Conservation (phyloP, 2,329 filamentous ascomycete species). For the Lecanicillium sp. region DNA sequence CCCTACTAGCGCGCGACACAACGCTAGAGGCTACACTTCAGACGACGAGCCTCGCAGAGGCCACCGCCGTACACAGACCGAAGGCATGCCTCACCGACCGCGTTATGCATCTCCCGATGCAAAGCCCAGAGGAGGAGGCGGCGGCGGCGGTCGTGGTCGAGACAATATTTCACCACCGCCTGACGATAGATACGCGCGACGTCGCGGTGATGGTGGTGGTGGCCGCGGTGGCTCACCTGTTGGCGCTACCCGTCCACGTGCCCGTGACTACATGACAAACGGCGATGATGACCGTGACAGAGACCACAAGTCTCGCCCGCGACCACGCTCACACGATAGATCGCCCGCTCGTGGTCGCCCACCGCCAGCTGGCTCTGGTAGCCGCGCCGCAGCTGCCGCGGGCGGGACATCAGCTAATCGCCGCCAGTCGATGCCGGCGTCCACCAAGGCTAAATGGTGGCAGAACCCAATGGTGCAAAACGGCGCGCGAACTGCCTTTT, state of each 20-base stretch:
- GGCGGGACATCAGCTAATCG: conserved; percentile 8
- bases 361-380: conserved; percentile 15
- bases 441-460: conserved; percentile 24
- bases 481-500: conserved; percentile 37
- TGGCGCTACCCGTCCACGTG: neutral
- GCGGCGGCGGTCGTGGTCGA: neutral
- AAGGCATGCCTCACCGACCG: too few relatives aligned
- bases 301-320: conserved; percentile 11
- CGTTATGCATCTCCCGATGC: neutral
- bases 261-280: too few relatives aligned
- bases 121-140: neutral
- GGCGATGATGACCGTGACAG: conserved; percentile 13
- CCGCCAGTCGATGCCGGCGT: conserved; percentile 25
- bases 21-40: neutral
- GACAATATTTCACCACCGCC: neutral
- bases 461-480: conserved; percentile 28
- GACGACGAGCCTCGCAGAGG: neutral
- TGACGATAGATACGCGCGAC: neutral
- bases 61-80: conserved; percentile 1
- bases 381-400: conserved; percentile 5
- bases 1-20: conserved; percentile 2
- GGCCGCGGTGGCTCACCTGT: conserved; percentile 2
- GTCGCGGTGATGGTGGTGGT: neutral
- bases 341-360: conserved; percentile 11
- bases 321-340: conserved; percentile 16